A percentile compares a stretch with the other conserved stretches of the same genome.
phyloP scores from a whole-genome alignment of 1,284 basidiomycete species.

The Trametes versicolor region DNA sequence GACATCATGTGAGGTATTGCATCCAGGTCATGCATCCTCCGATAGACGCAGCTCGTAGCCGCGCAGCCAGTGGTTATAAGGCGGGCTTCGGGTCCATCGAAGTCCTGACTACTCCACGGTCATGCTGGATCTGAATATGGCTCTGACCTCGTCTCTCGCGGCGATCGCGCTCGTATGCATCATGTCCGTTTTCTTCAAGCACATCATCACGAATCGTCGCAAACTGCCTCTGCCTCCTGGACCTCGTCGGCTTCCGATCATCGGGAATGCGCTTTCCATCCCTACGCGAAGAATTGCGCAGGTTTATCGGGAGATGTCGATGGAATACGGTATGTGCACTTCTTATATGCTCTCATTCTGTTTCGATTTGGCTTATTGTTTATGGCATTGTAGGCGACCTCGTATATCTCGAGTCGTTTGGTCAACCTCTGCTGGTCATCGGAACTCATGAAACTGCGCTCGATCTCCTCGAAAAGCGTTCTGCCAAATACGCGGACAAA shows the following conservation, averaged over 20 bases:
- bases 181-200: background rate
- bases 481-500: constrained; percentile 38
- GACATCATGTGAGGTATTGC: no score
- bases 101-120: no score
- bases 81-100: no score
- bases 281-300: background rate
- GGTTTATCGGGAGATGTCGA: background rate
- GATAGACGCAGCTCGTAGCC: no score
- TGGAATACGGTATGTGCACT: background rate
- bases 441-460: constrained; percentile 37
- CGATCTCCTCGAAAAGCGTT: constrained; percentile 55
- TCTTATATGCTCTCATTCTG: no score
- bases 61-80: no score
- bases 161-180: background rate
- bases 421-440: constrained; percentile 28
- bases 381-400: constrained; percentile 21
- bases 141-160: background rate
- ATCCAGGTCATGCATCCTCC: no score
- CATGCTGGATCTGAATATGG: background rate
- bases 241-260: background rate
- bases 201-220: background rate
- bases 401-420: constrained; percentile 25
- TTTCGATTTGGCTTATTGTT: background rate
- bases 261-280: constrained; percentile 7
- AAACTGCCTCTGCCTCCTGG: constrained; percentile 2